These are phyloP conservation scores for Xylaria curta DNA, from an alignment of 495 filamentous ascomycete species.

Conservation along the genomic window DNA sequence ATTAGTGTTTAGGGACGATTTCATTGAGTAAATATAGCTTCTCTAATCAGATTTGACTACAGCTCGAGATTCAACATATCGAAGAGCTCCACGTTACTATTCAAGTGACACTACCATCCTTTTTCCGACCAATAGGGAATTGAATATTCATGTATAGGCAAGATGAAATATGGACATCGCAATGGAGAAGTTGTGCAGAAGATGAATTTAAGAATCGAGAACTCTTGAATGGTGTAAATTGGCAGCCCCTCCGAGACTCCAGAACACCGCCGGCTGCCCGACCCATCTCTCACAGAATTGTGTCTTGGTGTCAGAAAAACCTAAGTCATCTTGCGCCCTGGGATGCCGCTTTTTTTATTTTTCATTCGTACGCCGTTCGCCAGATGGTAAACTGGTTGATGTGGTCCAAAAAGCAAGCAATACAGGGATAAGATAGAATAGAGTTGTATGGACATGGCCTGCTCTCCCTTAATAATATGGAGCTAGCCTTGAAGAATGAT, in stretches of 20 bases:
- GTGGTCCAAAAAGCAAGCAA: slow-evolving; percentile 39
- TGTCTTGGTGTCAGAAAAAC: slow-evolving; percentile 39
- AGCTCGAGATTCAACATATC: slow-evolving; percentile 21
- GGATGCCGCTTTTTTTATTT: slow-evolving; percentile 42
- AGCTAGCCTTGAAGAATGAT: slow-evolving; percentile 22
- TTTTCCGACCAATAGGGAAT: slow-evolving; percentile 23
- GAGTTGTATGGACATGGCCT: slow-evolving; percentile 36
- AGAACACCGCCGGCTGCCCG: slow-evolving; percentile 40
- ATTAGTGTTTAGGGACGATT: slow-evolving; percentile 1
- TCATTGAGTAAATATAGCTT: slow-evolving; percentile 24
- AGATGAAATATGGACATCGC: slow-evolving; percentile 27
- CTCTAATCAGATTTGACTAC: slow-evolving; percentile 24
- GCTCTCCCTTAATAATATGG: slow-evolving; percentile 16
- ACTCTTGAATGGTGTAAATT: slow-evolving; percentile 25
- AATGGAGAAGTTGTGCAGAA: slow-evolving; percentile 27
- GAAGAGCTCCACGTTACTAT: slow-evolving; percentile 14
- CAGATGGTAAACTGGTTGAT: slow-evolving; percentile 41
- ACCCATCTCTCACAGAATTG: slow-evolving; percentile 40
- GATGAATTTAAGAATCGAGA: slow-evolving; percentile 22
- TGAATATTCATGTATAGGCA: slow-evolving; percentile 25
- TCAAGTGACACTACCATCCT: slow-evolving; percentile 1
- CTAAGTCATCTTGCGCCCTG: slow-evolving; percentile 42
- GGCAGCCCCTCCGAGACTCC: slow-evolving; percentile 37
- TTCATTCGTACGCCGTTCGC: slow-evolving; percentile 47
- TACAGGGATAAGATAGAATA: slow-evolving; percentile 32